phyloP scores from a whole-genome alignment of 345 rosid species.

The Murraya koenigii region DNA sequence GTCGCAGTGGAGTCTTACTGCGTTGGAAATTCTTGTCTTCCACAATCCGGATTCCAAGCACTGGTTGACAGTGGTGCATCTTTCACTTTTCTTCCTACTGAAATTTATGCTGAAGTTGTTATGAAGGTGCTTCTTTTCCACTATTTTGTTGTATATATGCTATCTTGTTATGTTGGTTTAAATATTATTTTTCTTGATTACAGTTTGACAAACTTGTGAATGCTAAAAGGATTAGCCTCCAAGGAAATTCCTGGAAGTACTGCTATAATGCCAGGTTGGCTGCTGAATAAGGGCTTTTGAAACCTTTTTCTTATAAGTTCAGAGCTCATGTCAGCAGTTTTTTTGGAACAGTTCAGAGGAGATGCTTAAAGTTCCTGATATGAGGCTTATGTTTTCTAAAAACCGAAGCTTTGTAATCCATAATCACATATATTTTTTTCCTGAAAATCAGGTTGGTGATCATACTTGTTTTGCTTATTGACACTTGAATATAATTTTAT shows the following conservation, averaged over 20 bases:
- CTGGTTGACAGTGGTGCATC: conserved; percentile 37
- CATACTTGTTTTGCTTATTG: not conserved
- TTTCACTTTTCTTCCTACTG: conserved; percentile 28
- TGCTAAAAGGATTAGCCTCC: conserved; percentile 24
- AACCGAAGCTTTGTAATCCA: conserved; percentile 33
- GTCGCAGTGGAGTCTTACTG: conserved; percentile 26
- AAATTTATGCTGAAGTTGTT: conserved; percentile 23
- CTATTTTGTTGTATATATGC: not conserved
- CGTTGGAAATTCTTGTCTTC: conserved; percentile 30
- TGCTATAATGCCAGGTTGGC: conserved; percentile 40
- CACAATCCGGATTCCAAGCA: conserved; percentile 30
- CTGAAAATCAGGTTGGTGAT: conserved; percentile 26
- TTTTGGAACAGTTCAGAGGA: conserved; percentile 21
- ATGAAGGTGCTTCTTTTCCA: conserved; percentile 18
- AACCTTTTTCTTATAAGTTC: not conserved
- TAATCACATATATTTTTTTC: conserved; percentile 25
- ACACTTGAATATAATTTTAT: not conserved
- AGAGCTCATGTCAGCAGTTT: conserved; percentile 13
- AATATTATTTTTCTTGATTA: not conserved
- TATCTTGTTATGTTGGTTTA: not conserved
- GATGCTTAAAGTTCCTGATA: conserved; percentile 22
- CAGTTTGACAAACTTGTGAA: conserved; percentile 40
- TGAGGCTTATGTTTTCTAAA: conserved; percentile 24
- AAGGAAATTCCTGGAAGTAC: conserved; percentile 28
- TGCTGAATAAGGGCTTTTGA: conserved; percentile 6